Conservation (phyloP, 257 asterid species). For the Jacaranda mimosifolia region DNA sequence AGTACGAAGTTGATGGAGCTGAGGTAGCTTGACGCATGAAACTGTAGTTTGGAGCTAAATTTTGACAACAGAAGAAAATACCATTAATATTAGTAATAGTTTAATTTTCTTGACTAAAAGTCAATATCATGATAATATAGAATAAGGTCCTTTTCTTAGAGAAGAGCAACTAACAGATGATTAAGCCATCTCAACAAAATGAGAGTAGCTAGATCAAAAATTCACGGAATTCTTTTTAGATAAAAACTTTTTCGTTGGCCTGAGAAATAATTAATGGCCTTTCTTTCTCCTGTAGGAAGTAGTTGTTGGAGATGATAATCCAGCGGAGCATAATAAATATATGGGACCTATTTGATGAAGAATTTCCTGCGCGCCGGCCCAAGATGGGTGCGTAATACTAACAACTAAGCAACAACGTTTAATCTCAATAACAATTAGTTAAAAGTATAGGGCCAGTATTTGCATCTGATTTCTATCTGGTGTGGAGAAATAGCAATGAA, state of each 20-base stretch:
- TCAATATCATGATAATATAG: too few relatives aligned
- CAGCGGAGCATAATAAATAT: background rate
- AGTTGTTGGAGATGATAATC: background rate
- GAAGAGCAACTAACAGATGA: too few relatives aligned
- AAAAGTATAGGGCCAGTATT: too few relatives aligned
- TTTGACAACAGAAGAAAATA: background rate
- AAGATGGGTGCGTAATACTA: background rate
- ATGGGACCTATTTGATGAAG: background rate
- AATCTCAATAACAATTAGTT: too few relatives aligned
- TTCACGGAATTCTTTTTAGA: too few relatives aligned
- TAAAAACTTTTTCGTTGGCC: background rate
- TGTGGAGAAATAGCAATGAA: background rate
- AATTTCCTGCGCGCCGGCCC: background rate
- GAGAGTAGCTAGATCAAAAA: too few relatives aligned
- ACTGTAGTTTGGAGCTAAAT: constrained; percentile 60
- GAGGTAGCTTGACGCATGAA: constrained; percentile 70
- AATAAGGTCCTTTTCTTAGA: too few relatives aligned
- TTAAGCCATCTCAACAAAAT: too few relatives aligned
- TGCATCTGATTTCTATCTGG: background rate
- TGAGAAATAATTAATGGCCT: background rate
- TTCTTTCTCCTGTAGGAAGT: background rate
- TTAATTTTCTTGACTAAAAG: background rate
- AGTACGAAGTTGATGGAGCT: constrained; percentile 65
- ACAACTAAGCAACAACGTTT: background rate
- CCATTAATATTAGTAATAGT: background rate